Evolutionary conservation across 2,329 filamentous ascomycete species (phyloP).

Genomic region (Epichloe uncinata): DNA sequence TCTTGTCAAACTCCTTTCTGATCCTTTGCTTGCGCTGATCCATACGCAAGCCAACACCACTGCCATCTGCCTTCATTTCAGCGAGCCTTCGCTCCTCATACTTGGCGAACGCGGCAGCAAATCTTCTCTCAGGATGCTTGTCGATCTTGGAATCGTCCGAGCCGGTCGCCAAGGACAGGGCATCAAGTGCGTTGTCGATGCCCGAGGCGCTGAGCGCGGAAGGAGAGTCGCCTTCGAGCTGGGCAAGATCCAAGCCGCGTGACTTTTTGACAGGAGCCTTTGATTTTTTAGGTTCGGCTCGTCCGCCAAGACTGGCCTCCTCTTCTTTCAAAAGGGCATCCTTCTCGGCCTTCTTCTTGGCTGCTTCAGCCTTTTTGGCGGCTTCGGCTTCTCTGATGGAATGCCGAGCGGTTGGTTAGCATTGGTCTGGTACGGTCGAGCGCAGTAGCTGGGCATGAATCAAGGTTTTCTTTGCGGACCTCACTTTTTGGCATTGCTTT

Average conservation of each 20-base stretch:
- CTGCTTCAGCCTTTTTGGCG: conserved; percentile 66
- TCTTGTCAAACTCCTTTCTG: conserved; percentile 87
- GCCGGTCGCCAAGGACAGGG: conserved; percentile 51
- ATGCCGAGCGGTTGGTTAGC: conserved; percentile 2
- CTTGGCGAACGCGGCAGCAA: conserved; percentile 70
- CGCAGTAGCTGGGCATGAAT: not conserved
- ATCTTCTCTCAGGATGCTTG: conserved; percentile 74
- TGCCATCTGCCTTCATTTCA: conserved; percentile 76
- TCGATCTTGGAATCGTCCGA: conserved; percentile 61
- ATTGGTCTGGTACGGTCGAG: not conserved
- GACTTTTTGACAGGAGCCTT: conserved; percentile 58
- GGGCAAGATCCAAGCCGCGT: conserved; percentile 59
- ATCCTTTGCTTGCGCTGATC: conserved; percentile 78
- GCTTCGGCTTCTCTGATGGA: conserved; percentile 23
- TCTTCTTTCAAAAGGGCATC: conserved; percentile 75
- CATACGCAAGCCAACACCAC: conserved; percentile 55
- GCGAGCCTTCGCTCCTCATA: conserved; percentile 70
- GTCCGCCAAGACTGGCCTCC: conserved; percentile 49
- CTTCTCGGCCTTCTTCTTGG: conserved; percentile 87
- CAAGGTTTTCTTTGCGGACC: conserved; percentile 12
- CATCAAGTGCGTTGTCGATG: conserved; percentile 89
- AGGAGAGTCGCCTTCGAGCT: conserved; percentile 53
- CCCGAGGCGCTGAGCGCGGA: conserved; percentile 64
- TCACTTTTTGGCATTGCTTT: conserved; percentile 79
- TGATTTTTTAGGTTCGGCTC: conserved; percentile 48